Evolutionary conservation across 345 rosid species (phyloP).

Genomic region (Crucihimalaya himalaica): DNA sequence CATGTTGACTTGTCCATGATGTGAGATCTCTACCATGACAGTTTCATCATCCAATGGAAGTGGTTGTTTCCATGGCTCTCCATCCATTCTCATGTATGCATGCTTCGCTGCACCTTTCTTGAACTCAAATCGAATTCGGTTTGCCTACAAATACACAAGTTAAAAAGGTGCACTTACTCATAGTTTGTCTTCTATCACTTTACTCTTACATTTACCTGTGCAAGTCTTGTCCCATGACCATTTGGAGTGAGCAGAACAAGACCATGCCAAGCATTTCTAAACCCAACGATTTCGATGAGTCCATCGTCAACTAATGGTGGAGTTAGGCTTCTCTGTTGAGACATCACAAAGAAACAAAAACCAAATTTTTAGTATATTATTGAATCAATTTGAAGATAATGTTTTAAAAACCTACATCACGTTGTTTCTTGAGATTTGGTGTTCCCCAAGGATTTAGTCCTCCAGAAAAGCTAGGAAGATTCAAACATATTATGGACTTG

Average conservation of each 20-base stretch:
- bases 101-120: constrained; percentile 70
- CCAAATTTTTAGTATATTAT: not conserved
- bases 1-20: constrained; percentile 81
- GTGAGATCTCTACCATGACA: constrained; percentile 79
- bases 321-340: constrained; percentile 68
- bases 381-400: not conserved
- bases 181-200: not conserved
- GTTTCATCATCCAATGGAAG: constrained; percentile 67
- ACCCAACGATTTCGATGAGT: constrained; percentile 80
- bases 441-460: constrained; percentile 95
- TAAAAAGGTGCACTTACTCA: not conserved
- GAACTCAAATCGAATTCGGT: constrained; percentile 68
- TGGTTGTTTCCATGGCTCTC: constrained; percentile 94
- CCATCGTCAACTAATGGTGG: constrained; percentile 91
- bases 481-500: constrained; percentile 83
- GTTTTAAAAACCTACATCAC: constrained; percentile 47
- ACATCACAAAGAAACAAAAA: constrained; percentile 1
- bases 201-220: constrained; percentile 56
- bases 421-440: constrained; percentile 53
- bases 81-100: constrained; percentile 87
- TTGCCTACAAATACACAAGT: constrained; percentile 49
- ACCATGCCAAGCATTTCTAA: constrained; percentile 97
- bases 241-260: constrained; percentile 77
- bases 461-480: constrained; percentile 94
- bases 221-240: constrained; percentile 91